Conservation (phyloP, 2,329 filamentous ascomycete species). For the Botrytis fragariae region DNA sequence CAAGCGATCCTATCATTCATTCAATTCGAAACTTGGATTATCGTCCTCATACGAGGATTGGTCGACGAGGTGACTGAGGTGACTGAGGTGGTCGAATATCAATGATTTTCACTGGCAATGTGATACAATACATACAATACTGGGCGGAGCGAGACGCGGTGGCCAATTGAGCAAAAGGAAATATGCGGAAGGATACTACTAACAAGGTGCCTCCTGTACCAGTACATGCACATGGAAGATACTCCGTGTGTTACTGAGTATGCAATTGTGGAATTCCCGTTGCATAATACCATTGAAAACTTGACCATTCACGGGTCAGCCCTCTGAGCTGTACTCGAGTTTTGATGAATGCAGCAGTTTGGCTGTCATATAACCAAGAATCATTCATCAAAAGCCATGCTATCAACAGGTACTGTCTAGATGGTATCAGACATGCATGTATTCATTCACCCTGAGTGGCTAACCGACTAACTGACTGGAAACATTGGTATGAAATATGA, state of each 20-base stretch:
- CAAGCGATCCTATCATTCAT: background rate
- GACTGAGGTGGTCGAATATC: background rate
- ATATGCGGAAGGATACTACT: background rate
- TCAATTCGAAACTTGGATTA: constrained; percentile 2
- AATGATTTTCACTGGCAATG: background rate
- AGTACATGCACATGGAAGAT: background rate
- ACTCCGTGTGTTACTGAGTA: background rate
- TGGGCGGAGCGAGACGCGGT: background rate
- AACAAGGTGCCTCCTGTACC: background rate
- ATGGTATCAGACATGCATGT: background rate
- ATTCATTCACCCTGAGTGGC: background rate
- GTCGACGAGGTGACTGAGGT: background rate
- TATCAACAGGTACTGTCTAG: background rate
- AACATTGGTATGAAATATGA: background rate
- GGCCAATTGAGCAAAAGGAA: background rate
- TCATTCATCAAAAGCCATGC: background rate
- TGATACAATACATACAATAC: background rate
- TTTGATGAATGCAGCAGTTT: background rate
- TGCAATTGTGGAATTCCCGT: background rate
- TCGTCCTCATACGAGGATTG: background rate
- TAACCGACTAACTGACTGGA: too few species aligned
- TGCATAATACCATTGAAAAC: background rate
- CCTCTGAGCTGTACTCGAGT: background rate
- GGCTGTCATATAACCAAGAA: background rate
- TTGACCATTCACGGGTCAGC: background rate